Base-by-base conservation (phyloP, 345 rosid genomes). In the Abelmoschus esculentus region DNA sequence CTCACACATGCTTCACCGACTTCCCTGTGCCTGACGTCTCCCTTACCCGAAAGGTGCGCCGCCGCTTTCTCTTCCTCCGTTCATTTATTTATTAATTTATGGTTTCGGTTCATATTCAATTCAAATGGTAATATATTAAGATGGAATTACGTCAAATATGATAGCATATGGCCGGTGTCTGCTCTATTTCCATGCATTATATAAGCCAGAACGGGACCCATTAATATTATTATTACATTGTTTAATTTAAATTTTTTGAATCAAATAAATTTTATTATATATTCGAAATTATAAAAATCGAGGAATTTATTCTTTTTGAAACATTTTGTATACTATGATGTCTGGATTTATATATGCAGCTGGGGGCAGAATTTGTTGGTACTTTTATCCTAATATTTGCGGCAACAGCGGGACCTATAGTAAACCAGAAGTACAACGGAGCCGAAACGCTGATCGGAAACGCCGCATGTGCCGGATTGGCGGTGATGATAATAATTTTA, bases 291-390 rank as follows among this genome's bases (percentile, higher is more conserved):
- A 9, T 7, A 2, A 1, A 7, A 38, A 8, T 8, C 42, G 1
- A 7, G 42, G 42, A 38, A 38, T 38, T 7, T 0, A 7, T 38
- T 38, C 9, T 7, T 38, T 38, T 7, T 38, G 42, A 38, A 7
- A 38, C 42, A 42, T 2, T 12, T 9, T 2, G 46, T 42, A 42
- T 2, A 42, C 7, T 42, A 42, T 42, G 46, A 42, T 40, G 57
- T 40, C 11, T 36, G 58, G 44, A 10, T 26, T 56, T 56, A 26
- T 13, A 12, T 7, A 18, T 54, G 80, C 85, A 95, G 97, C 70
- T 95, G n/a, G 99, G 99, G 56, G 99, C 99, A 0, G 99, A 93
- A 80, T 93, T 93, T 46, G 96, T 95, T n/a, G 99, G 99, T 66
- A 95, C 97, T 34, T 95, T 95, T 78, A 89, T 95, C 70, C 82